Evolutionary conservation across 2,329 filamentous ascomycete species (phyloP), one percentile per base, ranked within the genome.

Genomic region (Paecilomyces sp.): DNA sequence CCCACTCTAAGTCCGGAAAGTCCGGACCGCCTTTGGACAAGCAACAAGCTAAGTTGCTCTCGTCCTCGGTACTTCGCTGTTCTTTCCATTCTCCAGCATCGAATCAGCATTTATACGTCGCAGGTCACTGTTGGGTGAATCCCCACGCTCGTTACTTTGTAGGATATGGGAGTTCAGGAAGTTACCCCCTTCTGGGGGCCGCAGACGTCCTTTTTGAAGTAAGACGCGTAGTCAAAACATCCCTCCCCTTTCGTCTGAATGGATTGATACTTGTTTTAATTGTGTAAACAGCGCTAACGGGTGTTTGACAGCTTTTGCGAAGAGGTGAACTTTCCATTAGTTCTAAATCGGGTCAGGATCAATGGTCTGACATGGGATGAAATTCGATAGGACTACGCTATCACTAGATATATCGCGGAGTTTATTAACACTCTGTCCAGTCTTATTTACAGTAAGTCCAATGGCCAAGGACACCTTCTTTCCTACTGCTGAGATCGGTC

Each of bases 351-450:
- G n/a, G 18, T 47, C 41, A 47, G 15, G 4, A 47, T 47, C 4
- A 18, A 47, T 9, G 15, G 18, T 47, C 41, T 47, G 41, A 47
- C n/a, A 9, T 22, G 41, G 7, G 18, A 18, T 15, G 15, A 33
- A 47, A 47, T 8, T 47, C 41, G 41, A n/a, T 59, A 71, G 69
- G 69, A 72, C 60, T 80, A 80, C 67, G 69, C 74, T 8, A 65
- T 80, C 12, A 79, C 77, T 8, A 67, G 74, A 22, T 79, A 76
- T 33, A 67, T 79, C 22, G 77, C 75, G 4, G 77, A 80, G 55
- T 79, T 80, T 41, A 73, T 79, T 63, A 80, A 80, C 60, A 79
- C 76, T 0, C 61, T 79, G 1, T 79, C 76, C 58, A 80, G 76
- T 57, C 61, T 76, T 0, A 63, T 47, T 47, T 47, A 47, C 41